A percentile compares a stretch with the other conserved stretches of the same genome.
Evolutionary conservation across 768 basidiomycete species (phyloP).

Genomic region (Mycena pura): DNA sequence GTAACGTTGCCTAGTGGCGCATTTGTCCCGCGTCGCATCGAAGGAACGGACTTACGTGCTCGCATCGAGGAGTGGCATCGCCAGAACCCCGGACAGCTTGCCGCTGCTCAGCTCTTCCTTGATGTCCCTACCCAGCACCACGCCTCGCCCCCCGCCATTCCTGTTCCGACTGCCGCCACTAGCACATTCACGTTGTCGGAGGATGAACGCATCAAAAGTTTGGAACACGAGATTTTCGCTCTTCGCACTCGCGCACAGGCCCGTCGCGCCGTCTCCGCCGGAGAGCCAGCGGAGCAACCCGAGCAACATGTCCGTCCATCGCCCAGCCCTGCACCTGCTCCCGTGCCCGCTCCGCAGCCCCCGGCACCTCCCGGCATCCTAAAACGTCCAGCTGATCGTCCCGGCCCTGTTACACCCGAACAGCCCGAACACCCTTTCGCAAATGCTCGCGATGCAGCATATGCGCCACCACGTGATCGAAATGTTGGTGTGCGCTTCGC

Average conservation of each 20-base stretch:
- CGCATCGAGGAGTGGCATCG: constrained; percentile 21
- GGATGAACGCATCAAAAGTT: neutral
- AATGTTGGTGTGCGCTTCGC: constrained; percentile 15
- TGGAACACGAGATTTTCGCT: constrained; percentile 8
- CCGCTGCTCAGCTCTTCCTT: constrained; percentile 7
- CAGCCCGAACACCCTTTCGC: constrained; percentile 9
- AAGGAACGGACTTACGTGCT: constrained; percentile 1
- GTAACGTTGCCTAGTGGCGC: constrained; percentile 31
- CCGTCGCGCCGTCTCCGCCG: constrained; percentile 1
- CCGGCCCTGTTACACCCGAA: too few relatives aligned
- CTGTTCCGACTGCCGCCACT: neutral
- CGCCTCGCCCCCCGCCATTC: neutral
- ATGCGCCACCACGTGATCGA: constrained; percentile 11
- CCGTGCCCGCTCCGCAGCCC: constrained; percentile 3
- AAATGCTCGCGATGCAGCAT: constrained; percentile 10
- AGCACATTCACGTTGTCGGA: neutral
- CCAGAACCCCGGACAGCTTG: constrained; percentile 18
- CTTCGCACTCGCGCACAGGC: constrained; percentile 12
- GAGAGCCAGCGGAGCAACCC: constrained; percentile 7
- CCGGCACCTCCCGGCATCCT: too few relatives aligned
- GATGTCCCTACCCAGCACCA: neutral
- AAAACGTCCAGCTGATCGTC: too few relatives aligned
- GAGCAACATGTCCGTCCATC: constrained; percentile 6
- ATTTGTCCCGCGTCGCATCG: constrained; percentile 24
- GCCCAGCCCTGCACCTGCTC: constrained; percentile 16